Conservation (phyloP, 2,329 filamentous ascomycete genomes). For the Diaporthe humulicola region DNA sequence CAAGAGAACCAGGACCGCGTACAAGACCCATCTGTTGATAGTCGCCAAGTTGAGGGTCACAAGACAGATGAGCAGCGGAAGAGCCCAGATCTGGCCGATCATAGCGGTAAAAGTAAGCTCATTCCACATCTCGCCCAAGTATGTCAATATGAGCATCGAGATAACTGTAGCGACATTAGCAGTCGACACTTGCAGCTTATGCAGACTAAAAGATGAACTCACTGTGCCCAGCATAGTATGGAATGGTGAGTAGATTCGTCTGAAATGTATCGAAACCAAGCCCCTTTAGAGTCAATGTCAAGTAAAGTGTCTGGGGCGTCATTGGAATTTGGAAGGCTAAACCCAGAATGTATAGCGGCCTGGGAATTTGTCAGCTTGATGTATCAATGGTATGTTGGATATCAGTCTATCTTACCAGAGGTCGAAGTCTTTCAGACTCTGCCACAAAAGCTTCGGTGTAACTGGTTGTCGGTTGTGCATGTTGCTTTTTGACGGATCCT, state of each 20-base stretch:
- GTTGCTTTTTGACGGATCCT: slow-evolving; percentile 70
- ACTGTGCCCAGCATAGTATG: slow-evolving; percentile 56
- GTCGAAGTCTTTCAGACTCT: slow-evolving; percentile 65
- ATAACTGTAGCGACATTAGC: slow-evolving; percentile 44
- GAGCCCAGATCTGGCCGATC: slow-evolving; percentile 69
- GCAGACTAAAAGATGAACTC: background rate
- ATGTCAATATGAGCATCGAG: slow-evolving; percentile 53
- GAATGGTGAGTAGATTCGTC: slow-evolving; percentile 74
- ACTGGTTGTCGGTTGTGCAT: slow-evolving; percentile 74
- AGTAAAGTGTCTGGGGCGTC: slow-evolving; percentile 62
- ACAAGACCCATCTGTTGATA: slow-evolving; percentile 58
- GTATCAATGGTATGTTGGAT: accelerated
- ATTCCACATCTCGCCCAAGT: slow-evolving; percentile 59
- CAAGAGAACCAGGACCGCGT: slow-evolving; percentile 56
- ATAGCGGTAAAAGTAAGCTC: slow-evolving; percentile 62
- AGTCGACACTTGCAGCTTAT: background rate
- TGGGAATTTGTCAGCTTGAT: slow-evolving; percentile 6
- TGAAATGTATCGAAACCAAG: slow-evolving; percentile 73
- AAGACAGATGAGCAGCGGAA: slow-evolving; percentile 70
- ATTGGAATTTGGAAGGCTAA: slow-evolving; percentile 67
- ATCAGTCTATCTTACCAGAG: slow-evolving; percentile 46
- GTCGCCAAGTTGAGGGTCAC: slow-evolving; percentile 53
- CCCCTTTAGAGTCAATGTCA: slow-evolving; percentile 69
- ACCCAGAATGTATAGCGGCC: slow-evolving; percentile 67
- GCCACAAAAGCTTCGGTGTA: slow-evolving; percentile 62